These are phyloP conservation scores for Onygenales sp. DNA, from an alignment of 2,329 filamentous ascomycete genomes.

Conservation along the genomic window DNA sequence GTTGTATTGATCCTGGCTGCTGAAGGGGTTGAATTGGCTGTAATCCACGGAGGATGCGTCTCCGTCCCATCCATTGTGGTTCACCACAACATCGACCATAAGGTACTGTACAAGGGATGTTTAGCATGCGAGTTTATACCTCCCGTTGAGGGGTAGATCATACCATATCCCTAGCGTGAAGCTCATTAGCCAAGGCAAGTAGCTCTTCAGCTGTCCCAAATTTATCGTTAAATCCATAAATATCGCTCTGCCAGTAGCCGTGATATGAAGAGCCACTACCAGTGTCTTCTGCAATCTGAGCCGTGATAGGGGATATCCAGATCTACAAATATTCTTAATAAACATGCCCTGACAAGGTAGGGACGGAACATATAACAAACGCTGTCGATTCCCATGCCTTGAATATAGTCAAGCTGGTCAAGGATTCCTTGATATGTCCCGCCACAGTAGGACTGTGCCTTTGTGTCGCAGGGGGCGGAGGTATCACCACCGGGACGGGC, in stretches of 20 bases:
- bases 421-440: constrained; percentile 43
- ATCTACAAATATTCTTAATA: constrained; percentile 8
- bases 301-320: constrained; percentile 32
- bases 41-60: constrained; percentile 47
- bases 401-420: constrained; percentile 41
- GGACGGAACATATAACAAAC: neutral
- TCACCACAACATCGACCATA: constrained; percentile 45
- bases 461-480: constrained; percentile 21
- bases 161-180: constrained; percentile 37
- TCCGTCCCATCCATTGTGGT: constrained; percentile 36
- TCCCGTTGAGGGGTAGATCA: neutral
- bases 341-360: neutral
- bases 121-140: neutral
- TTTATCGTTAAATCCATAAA: constrained; percentile 40
- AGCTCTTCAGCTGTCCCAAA: constrained; percentile 41
- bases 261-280: constrained; percentile 39
- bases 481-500: constrained; percentile 31
- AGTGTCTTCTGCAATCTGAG: constrained; percentile 27
- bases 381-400: constrained; percentile 39
- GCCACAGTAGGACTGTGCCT: constrained; percentile 37
- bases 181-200: constrained; percentile 33
- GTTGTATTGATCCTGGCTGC: constrained; percentile 53
- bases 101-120: constrained; percentile 42
- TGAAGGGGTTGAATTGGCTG: constrained; percentile 44
- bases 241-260: constrained; percentile 41